Base-by-base conservation (phyloP, 441 rosid species). In the Euphorbia corollata region DNA sequence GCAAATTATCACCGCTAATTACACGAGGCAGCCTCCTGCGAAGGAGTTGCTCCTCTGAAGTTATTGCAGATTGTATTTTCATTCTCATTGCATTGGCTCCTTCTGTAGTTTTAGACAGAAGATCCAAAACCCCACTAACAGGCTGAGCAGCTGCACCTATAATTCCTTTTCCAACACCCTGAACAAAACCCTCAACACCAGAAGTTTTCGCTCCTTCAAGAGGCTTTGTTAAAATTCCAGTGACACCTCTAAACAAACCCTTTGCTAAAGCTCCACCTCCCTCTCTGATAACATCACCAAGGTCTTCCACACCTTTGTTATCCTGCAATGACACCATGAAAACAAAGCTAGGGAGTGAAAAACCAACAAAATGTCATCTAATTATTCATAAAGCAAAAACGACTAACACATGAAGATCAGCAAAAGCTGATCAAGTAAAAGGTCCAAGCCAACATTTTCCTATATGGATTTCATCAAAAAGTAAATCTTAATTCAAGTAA, bases 211-310 rank as follows among this genome's bases (percentile, higher is more conserved):
- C 99, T 65, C 98, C 99, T 82, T 95, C 98, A 39, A 92, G 87
- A 77, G 99, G 99, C 79, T 95, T 92, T 12, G 98, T 90, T 74
- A 92, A 78, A 79, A 95, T 95, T 64, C 99, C 97, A 59, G 99
- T 90, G 69, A 95, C 98, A 72, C 99, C 99, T 86, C 99, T 86
- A 69, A 92, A 90, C 48, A 95, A 76, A 57, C 99, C 98, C 80
- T 95, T 95, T 51, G 97, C 99, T 15, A 95, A 78, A 70, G 98
- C 99, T 71, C 99, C 99, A 70, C 99, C 99, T 75, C 99, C 99
- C 81, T 85, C 99, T 83, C 99, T 82, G 69, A 95, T 87, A 68
- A 95, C 90, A 82, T 85, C 99, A 72, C 96, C 91, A 55, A 95
- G 78, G 84, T 92, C 98, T 77, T 92, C 99, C 12, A 95, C 97